Evolutionary conservation across 164 flowering plant species (phyloP).

Genomic region (Aristolochia fimbriata): DNA sequence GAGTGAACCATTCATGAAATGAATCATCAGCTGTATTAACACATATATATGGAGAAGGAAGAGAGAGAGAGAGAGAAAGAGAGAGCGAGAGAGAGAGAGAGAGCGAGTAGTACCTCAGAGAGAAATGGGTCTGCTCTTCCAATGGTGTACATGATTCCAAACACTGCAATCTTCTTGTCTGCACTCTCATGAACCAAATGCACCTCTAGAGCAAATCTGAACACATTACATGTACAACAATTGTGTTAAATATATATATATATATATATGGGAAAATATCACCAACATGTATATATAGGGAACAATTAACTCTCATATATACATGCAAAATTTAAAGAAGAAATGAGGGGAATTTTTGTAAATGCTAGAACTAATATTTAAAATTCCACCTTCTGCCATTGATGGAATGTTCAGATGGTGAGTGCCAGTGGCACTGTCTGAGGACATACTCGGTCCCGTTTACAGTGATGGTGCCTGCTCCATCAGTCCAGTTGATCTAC

Average conservation of each 20-base stretch:
- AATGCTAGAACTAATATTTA: too few relatives aligned
- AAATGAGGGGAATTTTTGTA: too few relatives aligned
- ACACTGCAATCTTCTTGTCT: constrained; percentile 29
- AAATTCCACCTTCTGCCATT: constrained; percentile 24
- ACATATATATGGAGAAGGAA: neutral
- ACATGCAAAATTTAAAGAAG: too few relatives aligned
- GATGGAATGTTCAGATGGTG: constrained; percentile 53
- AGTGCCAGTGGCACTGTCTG: constrained; percentile 46
- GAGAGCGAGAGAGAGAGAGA: neutral
- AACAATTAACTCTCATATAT: too few relatives aligned
- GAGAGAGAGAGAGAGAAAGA: neutral
- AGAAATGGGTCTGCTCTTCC: constrained; percentile 48
- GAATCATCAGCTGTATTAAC: neutral
- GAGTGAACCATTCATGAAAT: neutral
- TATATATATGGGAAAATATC: too few relatives aligned
- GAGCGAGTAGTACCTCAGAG: constrained; percentile 23
- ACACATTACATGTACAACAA: neutral
- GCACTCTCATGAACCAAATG: constrained; percentile 51
- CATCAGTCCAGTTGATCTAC: constrained; percentile 32
- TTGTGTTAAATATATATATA: too few relatives aligned
- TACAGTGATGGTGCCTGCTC: constrained; percentile 27
- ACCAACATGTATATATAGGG: too few relatives aligned
- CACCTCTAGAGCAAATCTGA: constrained; percentile 27
- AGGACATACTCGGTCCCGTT: constrained; percentile 33
- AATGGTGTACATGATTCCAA: constrained; percentile 41